A percentile compares a stretch with the other conserved stretches of the same genome.
These are phyloP conservation scores for Spathaspora passalidarum DNA, from an alignment of 805 yeast genomes.

Conservation along the genomic window DNA sequence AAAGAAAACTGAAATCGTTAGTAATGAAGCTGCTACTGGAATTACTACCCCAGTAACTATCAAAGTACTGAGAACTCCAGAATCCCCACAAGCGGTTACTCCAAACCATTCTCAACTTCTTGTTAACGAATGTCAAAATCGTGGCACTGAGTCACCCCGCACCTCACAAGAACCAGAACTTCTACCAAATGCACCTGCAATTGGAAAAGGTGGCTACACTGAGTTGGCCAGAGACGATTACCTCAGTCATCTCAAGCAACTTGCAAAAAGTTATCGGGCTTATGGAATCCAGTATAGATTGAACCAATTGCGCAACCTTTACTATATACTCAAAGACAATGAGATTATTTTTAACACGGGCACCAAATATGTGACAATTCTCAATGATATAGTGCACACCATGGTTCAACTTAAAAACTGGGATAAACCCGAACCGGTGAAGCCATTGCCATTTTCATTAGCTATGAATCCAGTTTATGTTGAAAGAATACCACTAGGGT, in stretches of 20 bases:
- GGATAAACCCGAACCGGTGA: constrained; percentile 49
- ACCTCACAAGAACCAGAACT: background rate
- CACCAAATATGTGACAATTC: background rate
- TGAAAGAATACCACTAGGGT: constrained; percentile 52
- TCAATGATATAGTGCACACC: constrained; percentile 53
- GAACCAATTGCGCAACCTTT: constrained; percentile 63
- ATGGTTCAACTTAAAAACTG: constrained; percentile 60
- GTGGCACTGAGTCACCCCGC: background rate
- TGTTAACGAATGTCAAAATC: background rate
- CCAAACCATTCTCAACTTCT: background rate
- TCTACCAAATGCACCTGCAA: background rate
- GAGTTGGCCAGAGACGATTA: background rate
- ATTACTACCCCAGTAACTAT: background rate
- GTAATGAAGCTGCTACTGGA: too few relatives aligned
- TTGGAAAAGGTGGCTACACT: background rate
- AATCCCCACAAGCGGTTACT: background rate
- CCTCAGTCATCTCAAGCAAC: background rate
- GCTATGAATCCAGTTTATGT: constrained; percentile 27
- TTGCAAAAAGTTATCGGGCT: constrained; percentile 15
- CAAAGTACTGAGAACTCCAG: background rate
- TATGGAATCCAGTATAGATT: constrained; percentile 52
- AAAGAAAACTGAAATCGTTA: too few relatives aligned
- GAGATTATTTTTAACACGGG: constrained; percentile 18
- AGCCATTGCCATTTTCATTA: constrained; percentile 33
- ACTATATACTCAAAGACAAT: constrained; percentile 58